Base-by-base conservation (phyloP, 768 basidiomycete species). In the Mycena kentingensis region DNA sequence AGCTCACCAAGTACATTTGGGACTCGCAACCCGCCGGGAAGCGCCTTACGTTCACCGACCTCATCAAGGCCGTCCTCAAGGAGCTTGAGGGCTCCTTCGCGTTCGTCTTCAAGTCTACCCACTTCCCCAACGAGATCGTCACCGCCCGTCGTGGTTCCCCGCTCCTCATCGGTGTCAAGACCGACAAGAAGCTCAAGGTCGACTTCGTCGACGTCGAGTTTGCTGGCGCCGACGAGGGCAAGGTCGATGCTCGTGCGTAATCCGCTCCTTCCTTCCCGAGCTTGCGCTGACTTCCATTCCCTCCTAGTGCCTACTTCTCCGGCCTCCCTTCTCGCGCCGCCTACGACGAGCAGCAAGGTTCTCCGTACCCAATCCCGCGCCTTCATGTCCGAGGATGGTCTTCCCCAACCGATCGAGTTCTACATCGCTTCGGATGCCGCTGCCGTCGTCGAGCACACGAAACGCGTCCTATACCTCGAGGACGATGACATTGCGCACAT, bases 401-500 rank as follows among this genome's bases (percentile, higher is more conserved):
- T 95, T 64, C 95, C 96, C 32, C 94, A 98, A 63, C 96, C 97
- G 36, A 99, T 99, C 73, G 97, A 99, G 67, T 99, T 95, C 80
- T 98, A 98, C 77, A 89, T 99, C 63, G 97, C 97, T 5, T 98
- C 96, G 2, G 97, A 99, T 64, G 97, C 97, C 22, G 75, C 90
- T 22, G 97, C 97, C 48, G 87, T 99, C 63, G 84, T 99, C 61
- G 97, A 99, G 72, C 96, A 98, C 81, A 99, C 97, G 54, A 98
- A 98, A 73, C 89, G 95, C 45, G 97, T 99, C 29, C 84, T 99
- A 27, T 98, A 98, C 73, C 88, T 98, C 53, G 95, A 98, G 72
- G 97, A 98, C 64, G 94, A 98, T 67, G 97, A 99, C 65, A 96
- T 99, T 67, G 97, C 97, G 5, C 97, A 98, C 74, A 93, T 99